A percentile compares a stretch with the other conserved stretches of the same genome.
These are phyloP conservation scores for Puccinia brachypodii DNA, from an alignment of 1,284 basidiomycete species.

Conservation along the genomic window DNA sequence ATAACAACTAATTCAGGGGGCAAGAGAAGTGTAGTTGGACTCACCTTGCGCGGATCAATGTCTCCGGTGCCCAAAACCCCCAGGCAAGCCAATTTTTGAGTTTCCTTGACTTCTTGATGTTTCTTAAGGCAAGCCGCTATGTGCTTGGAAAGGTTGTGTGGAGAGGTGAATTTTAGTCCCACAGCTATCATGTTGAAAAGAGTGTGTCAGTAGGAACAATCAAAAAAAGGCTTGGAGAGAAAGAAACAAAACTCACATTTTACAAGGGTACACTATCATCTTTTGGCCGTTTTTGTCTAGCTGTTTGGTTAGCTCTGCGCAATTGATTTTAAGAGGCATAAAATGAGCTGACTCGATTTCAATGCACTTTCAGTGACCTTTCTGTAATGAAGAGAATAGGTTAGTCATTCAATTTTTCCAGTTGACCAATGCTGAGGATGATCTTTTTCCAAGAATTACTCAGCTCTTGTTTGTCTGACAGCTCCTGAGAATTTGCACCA, in stretches of 20 bases:
- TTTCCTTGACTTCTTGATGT: no score
- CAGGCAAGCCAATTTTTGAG: no score
- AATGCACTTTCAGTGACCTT: not conserved
- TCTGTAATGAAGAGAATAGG: not conserved
- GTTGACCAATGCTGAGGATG: not conserved
- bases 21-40: no score
- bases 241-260: slow-evolving; percentile 14
- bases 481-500: not conserved
- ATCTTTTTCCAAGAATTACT: not conserved
- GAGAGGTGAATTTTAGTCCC: no score
- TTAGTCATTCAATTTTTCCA: slow-evolving; percentile 2
- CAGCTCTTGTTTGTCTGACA: not conserved
- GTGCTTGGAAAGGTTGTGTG: not conserved
- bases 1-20: no score
- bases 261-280: slow-evolving; percentile 15
- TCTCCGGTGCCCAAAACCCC: not conserved
- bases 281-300: slow-evolving; percentile 1
- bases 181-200: not conserved
- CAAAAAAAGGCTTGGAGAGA: not conserved
- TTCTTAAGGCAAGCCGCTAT: no score
- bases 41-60: not conserved
- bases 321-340: not conserved
- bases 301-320: slow-evolving; percentile 7
- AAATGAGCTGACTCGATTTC: not conserved
- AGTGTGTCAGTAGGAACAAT: not conserved